phyloP scores from a whole-genome alignment of 805 yeast species.

The Millerozyma miso region DNA sequence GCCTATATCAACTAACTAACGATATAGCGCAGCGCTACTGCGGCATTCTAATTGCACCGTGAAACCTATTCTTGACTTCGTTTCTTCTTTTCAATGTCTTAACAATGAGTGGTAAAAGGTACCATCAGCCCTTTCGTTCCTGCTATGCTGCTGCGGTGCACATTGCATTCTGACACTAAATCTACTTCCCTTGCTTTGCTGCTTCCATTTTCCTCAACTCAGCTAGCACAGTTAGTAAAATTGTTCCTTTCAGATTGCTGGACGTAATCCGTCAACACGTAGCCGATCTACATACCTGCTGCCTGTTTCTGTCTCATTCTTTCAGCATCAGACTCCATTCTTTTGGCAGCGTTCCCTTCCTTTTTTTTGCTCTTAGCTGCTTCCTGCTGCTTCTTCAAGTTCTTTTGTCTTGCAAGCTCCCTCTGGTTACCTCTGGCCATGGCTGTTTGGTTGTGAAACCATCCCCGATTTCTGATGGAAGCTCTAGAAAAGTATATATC shows the following conservation, averaged over 20 bases:
- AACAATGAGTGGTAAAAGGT: neutral
- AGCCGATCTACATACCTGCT: slow-evolving; percentile 51
- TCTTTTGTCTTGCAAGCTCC: slow-evolving; percentile 88
- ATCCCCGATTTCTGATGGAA: neutral
- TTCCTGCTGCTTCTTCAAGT: slow-evolving; percentile 72
- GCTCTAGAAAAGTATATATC: no score
- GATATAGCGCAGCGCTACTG: slow-evolving; percentile 55
- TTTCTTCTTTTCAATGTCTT: neutral
- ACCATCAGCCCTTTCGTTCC: neutral
- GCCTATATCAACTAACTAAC: no score
- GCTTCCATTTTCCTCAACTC: slow-evolving; percentile 48
- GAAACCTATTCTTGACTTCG: neutral
- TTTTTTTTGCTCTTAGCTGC: slow-evolving; percentile 54
- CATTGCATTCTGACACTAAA: no score
- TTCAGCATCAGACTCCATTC: slow-evolving; percentile 88
- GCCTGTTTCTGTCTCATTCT: slow-evolving; percentile 86
- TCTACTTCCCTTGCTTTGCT: slow-evolving; percentile 4
- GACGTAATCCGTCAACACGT: no score
- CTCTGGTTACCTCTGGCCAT: slow-evolving; percentile 98
- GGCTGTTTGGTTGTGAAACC: slow-evolving; percentile 1
- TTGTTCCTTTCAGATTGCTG: neutral
- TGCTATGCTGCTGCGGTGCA: no score
- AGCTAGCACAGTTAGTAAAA: slow-evolving; percentile 12
- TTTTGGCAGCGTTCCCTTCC: slow-evolving; percentile 78
- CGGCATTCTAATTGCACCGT: slow-evolving; percentile 52